phyloP scores from a whole-genome alignment of 2,329 filamentous ascomycete genomes.

The Botrytis hyacinthi region DNA sequence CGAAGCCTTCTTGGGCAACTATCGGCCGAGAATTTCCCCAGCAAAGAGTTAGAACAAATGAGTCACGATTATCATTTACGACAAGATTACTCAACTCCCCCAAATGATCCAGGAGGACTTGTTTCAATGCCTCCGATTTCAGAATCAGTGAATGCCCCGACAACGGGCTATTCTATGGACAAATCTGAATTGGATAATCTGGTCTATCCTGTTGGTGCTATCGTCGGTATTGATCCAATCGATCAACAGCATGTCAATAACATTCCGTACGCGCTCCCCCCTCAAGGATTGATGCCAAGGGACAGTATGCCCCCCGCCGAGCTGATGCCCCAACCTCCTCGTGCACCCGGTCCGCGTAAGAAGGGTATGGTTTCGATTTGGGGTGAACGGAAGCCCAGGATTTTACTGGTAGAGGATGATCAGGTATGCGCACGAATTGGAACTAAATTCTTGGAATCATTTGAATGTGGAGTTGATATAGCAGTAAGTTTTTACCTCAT shows the following conservation, averaged over 20 bases:
- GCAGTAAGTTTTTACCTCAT: constrained; percentile 52
- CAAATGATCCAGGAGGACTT: constrained; percentile 33
- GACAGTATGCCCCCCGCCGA: constrained; percentile 52
- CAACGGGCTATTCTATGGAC: constrained; percentile 45
- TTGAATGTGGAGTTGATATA: constrained; percentile 65
- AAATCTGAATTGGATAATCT: constrained; percentile 62
- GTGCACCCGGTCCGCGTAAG: constrained; percentile 43
- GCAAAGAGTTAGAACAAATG: constrained; percentile 64
- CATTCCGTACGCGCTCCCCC: constrained; percentile 78
- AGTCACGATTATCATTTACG: constrained; percentile 42
- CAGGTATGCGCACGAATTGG: constrained; percentile 66
- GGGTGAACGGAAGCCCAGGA: constrained; percentile 67
- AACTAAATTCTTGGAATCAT: constrained; percentile 63
- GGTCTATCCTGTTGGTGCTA: constrained; percentile 88
- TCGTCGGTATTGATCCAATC: constrained; percentile 91
- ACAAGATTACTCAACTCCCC: constrained; percentile 38
- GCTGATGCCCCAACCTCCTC: constrained; percentile 43
- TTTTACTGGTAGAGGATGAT: constrained; percentile 86
- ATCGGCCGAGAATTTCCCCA: constrained; percentile 63
- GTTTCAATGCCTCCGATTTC: constrained; percentile 41
- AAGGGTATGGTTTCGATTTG: constrained; percentile 50
- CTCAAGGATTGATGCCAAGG: constrained; percentile 37
- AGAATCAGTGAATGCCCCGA: constrained; percentile 44
- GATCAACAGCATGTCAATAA: constrained; percentile 93
- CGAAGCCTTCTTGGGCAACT: constrained; percentile 64